These are phyloP conservation scores for Penicillium simplicissimum DNA, from an alignment of 495 filamentous ascomycete species.

Conservation along the genomic window DNA sequence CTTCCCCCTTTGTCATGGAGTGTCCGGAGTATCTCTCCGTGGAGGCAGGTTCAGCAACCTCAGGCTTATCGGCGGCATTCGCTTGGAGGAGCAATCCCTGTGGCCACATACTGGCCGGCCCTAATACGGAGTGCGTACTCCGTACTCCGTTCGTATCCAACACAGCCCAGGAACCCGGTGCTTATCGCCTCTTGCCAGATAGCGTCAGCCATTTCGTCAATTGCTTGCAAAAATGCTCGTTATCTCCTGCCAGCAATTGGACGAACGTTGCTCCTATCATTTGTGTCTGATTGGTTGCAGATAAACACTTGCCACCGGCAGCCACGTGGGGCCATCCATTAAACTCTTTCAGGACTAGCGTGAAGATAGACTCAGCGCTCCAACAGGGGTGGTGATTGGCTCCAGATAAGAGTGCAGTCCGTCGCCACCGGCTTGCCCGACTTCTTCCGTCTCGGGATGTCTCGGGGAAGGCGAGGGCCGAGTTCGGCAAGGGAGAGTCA, in stretches of 20 bases:
- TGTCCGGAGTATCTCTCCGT: neutral
- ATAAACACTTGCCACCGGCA: conserved; percentile 15
- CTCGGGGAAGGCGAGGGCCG: conserved; percentile 1
- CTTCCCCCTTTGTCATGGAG: neutral
- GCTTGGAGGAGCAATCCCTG: neutral
- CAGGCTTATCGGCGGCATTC: neutral
- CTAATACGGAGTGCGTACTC: neutral
- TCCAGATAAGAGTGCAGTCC: conserved; percentile 17
- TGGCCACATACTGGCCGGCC: neutral
- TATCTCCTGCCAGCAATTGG: conserved; percentile 17
- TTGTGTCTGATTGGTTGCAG: conserved; percentile 15
- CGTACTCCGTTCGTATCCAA: neutral
- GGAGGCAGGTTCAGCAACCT: neutral
- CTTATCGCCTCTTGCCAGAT: neutral
- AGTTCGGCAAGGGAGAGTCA: conserved; percentile 2
- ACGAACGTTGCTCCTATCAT: conserved; percentile 6
- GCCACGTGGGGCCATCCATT: conserved; percentile 9
- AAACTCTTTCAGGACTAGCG: neutral
- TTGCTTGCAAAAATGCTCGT: neutral
- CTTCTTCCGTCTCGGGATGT: conserved; percentile 13
- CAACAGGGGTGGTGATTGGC: conserved; percentile 10
- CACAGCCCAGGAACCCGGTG: neutral
- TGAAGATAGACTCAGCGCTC: neutral
- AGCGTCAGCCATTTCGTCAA: neutral
- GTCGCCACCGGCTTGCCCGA: conserved; percentile 9